These are phyloP conservation scores for Fusarium tupiense DNA, from an alignment of 2,329 filamentous ascomycete species.

Conservation along the genomic window DNA sequence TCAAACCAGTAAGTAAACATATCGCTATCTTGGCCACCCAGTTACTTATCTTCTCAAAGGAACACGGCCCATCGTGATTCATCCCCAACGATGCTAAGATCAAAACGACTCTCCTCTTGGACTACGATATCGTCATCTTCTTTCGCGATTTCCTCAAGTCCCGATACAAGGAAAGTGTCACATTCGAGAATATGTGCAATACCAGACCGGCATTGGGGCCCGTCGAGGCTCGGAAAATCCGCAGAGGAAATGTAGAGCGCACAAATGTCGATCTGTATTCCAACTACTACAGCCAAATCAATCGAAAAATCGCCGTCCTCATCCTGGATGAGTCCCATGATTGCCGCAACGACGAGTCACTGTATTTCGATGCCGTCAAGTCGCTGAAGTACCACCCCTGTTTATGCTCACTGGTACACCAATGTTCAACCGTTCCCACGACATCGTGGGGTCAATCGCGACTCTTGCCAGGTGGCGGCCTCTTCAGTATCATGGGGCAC, in stretches of 20 bases:
- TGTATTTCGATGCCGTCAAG: background rate
- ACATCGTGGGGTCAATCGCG: background rate
- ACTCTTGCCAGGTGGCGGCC: background rate
- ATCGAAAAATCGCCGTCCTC: background rate
- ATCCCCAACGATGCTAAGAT: background rate
- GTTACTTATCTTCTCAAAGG: background rate
- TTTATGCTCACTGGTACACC: background rate
- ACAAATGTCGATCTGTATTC: background rate
- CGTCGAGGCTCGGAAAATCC: too few relatives aligned
- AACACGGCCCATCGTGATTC: background rate
- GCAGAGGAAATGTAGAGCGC: background rate
- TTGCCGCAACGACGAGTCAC: background rate
- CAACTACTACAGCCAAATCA: background rate
- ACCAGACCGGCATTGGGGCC: too few relatives aligned
- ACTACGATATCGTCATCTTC: background rate
- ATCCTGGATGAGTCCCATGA: background rate
- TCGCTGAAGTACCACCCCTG: background rate
- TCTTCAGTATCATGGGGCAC: background rate
- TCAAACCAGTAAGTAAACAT: background rate
- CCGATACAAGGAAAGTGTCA: background rate
- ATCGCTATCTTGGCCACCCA: background rate
- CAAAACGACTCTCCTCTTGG: background rate
- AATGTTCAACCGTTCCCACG: background rate
- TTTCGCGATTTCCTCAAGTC: background rate
- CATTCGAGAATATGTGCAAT: background rate